phyloP scores from a whole-genome alignment of 225 moss, liverwort and hornwort species.

The Neckera pumila region DNA sequence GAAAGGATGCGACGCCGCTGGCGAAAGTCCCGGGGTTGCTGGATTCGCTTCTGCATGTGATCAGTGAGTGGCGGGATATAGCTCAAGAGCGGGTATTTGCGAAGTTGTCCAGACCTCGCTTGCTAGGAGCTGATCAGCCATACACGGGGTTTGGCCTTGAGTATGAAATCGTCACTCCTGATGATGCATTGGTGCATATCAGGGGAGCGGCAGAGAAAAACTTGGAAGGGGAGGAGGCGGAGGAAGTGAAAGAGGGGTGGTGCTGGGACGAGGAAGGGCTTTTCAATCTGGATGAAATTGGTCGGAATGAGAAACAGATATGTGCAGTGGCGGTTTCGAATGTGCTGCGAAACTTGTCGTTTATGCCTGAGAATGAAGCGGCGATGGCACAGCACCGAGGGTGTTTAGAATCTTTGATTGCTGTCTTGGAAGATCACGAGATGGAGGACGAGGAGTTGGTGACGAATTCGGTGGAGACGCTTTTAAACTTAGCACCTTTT shows the following conservation, averaged over 20 bases:
- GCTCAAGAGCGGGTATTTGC: constrained; percentile 72
- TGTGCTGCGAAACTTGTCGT: constrained; percentile 80
- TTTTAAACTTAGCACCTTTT: constrained; percentile 82
- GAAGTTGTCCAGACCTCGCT: constrained; percentile 63
- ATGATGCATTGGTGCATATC: constrained; percentile 60
- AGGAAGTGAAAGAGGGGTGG: constrained; percentile 52
- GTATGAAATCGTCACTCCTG: constrained; percentile 52
- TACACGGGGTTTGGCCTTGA: constrained; percentile 85
- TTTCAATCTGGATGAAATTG: constrained; percentile 87
- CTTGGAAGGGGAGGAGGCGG: constrained; percentile 22
- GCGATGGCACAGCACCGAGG: constrained; percentile 69
- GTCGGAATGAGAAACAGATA: constrained; percentile 77
- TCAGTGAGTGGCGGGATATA: constrained; percentile 84
- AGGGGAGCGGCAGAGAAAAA: constrained; percentile 43
- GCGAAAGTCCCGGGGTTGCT: constrained; percentile 83
- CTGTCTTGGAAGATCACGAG: constrained; percentile 80
- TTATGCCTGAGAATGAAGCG: constrained; percentile 91
- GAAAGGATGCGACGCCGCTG: constrained; percentile 64
- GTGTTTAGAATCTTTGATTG: constrained; percentile 60
- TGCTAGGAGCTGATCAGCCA: constrained; percentile 58
- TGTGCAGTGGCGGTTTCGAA: constrained; percentile 97
- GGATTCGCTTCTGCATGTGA: constrained; percentile 77
- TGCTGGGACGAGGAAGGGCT: constrained; percentile 99
- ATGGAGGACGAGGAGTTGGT: constrained; percentile 92
- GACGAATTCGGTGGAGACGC: constrained; percentile 70